phyloP scores from a whole-genome alignment of 139 green algal species.

The Chlamydomonas sp. region DNA sequence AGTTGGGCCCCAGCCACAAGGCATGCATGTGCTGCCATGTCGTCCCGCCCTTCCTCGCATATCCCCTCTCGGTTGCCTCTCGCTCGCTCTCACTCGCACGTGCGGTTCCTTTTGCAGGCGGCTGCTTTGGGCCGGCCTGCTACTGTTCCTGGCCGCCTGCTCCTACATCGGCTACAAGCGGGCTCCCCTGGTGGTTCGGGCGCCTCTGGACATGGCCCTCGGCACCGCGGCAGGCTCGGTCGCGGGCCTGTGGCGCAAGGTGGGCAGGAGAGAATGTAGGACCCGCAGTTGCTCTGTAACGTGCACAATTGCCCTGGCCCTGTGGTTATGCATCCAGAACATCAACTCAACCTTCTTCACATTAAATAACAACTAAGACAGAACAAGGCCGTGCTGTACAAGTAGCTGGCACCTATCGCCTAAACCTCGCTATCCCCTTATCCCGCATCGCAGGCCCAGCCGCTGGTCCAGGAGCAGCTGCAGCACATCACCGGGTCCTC shows the following conservation, averaged over 20 bases:
- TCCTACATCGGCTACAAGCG: slow-evolving; percentile 78
- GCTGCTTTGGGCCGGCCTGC: slow-evolving; percentile 66
- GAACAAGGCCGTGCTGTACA: no score
- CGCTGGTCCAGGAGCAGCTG: slow-evolving; percentile 14
- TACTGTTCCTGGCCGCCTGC: slow-evolving; percentile 68
- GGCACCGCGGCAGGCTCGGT: slow-evolving; percentile 22
- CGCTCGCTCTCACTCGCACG: background rate
- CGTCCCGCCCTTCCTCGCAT: no score
- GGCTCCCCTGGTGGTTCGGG: slow-evolving; percentile 45
- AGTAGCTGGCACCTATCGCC: no score
- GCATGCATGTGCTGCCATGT: no score
- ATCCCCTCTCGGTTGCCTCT: no score
- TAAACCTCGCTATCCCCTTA: background rate
- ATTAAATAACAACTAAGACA: no score
- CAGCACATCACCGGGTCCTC: background rate
- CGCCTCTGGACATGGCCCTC: slow-evolving; percentile 48
- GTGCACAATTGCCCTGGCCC: no score
- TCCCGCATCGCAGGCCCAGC: background rate
- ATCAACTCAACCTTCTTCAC: no score
- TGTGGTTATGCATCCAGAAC: no score
- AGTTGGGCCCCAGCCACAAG: no score
- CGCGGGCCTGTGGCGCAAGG: slow-evolving; percentile 4
- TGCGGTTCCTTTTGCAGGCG: slow-evolving; percentile 31
- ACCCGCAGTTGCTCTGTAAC: background rate
- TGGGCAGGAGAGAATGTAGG: background rate